phyloP scores from a whole-genome alignment of 495 filamentous ascomycete genomes.

The Niebla homalea region DNA sequence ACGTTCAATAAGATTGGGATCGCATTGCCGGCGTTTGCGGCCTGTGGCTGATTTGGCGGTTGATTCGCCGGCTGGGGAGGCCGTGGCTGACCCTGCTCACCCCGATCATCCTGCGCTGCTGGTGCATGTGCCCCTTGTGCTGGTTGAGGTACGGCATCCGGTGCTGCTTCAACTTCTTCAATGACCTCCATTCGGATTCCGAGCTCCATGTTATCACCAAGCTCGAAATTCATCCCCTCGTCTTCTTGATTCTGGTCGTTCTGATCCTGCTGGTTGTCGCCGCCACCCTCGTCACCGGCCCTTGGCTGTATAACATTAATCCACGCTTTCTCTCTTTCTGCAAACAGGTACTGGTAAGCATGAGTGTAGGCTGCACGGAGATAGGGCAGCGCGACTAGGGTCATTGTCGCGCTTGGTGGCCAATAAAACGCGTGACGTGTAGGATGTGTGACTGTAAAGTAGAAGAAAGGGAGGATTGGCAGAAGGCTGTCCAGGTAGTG shows the following conservation, averaged over 20 bases:
- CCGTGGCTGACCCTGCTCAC: neutral
- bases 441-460: conserved; percentile 39
- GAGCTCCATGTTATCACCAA: conserved; percentile 22
- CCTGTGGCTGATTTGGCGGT: neutral
- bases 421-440: conserved; percentile 38
- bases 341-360: conserved; percentile 53
- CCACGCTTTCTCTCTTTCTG: conserved; percentile 49
- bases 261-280: conserved; percentile 17
- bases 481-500: conserved; percentile 44
- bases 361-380: conserved; percentile 52
- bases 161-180: conserved; percentile 27
- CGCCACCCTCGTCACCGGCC: conserved; percentile 26
- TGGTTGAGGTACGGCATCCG: conserved; percentile 21
- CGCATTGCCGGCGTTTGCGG: conserved; percentile 13
- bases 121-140: conserved; percentile 11
- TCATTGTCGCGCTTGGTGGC: conserved; percentile 65
- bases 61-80: conserved; percentile 1
- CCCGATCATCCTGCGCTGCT: conserved; percentile 1
- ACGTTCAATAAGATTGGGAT: conserved; percentile 38
- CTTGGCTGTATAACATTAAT: conserved; percentile 51
- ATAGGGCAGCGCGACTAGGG: conserved; percentile 53
- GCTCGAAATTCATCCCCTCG: conserved; percentile 25
- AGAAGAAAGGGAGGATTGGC: conserved; percentile 48
- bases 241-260: conserved; percentile 32
- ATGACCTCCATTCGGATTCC: conserved; percentile 29